A percentile compares a stretch with the other conserved stretches of the same genome.
Conservation (phyloP, 768 basidiomycete genomes). For the Auricularia sp. region DNA sequence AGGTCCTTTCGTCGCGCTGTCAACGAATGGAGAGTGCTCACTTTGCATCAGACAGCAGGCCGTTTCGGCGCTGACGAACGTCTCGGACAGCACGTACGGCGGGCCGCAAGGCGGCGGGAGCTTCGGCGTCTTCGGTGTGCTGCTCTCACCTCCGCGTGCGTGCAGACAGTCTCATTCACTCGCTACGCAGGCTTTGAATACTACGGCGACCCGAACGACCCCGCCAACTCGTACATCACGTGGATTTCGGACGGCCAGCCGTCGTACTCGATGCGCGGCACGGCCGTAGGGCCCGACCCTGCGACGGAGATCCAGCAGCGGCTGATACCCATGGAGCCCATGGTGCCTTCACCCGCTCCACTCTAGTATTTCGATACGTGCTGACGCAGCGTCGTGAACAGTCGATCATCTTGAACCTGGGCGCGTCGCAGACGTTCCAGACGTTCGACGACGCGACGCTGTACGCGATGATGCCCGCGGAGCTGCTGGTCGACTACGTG, state of each 20-base stretch:
- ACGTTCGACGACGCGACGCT: conserved; percentile 59
- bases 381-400: too few relatives aligned
- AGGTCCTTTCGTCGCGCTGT: conserved; percentile 7
- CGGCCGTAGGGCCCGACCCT: conserved; percentile 58
- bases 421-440: conserved; percentile 72
- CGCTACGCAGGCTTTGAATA: conserved; percentile 54
- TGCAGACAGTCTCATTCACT: not conserved
- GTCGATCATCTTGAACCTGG: conserved; percentile 81
- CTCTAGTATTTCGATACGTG: too few relatives aligned
- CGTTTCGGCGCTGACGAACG: conserved; percentile 35
- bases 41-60: conserved; percentile 39
- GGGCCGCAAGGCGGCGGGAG: conserved; percentile 40
- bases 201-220: conserved; percentile 61
- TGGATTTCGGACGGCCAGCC: conserved; percentile 63
- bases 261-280: conserved; percentile 65
- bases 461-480: conserved; percentile 48
- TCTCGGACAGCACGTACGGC: conserved; percentile 32
- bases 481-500: conserved; percentile 85
- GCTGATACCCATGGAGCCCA: conserved; percentile 80
- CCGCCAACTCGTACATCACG: conserved; percentile 67
- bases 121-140: conserved; percentile 39
- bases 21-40: not conserved
- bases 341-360: too few relatives aligned
- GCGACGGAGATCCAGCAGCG: conserved; percentile 49
- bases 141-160: not conserved